A percentile compares a stretch with the other conserved stretches of the same genome.
phyloP scores from a whole-genome alignment of 768 basidiomycete species.

The Leccinum broughii region DNA sequence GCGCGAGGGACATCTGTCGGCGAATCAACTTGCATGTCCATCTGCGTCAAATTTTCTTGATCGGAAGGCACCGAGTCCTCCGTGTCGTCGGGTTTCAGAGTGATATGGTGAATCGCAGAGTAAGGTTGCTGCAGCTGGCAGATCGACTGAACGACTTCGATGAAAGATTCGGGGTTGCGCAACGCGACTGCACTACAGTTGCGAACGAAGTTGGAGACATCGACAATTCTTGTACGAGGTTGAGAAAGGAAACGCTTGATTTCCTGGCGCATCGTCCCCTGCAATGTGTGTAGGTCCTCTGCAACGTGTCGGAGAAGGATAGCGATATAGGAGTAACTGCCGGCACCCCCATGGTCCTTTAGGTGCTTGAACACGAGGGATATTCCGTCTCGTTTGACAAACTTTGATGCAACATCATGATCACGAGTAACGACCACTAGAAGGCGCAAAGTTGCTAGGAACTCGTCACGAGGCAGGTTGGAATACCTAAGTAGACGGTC shows the following conservation, averaged over 20 bases:
- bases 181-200: conserved; percentile 77
- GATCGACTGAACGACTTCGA: conserved; percentile 67
- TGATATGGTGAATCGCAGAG: conserved; percentile 55
- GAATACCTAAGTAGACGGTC: conserved; percentile 66
- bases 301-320: conserved; percentile 91
- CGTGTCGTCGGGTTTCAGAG: conserved; percentile 45
- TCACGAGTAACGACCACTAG: conserved; percentile 85
- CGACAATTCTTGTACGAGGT: conserved; percentile 66
- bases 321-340: conserved; percentile 80
- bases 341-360: conserved; percentile 53
- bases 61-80: conserved; percentile 12
- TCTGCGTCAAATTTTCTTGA: conserved; percentile 22
- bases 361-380: conserved; percentile 65
- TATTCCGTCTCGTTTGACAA: conserved; percentile 69
- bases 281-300: conserved; percentile 69
- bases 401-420: conserved; percentile 58
- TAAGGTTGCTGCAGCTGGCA: conserved; percentile 75
- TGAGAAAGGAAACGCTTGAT: conserved; percentile 79
- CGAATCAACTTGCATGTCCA: conserved; percentile 64
- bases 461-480: conserved; percentile 73
- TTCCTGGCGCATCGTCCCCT: conserved; percentile 76
- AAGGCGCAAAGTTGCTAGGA: conserved; percentile 78
- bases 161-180: conserved; percentile 75
- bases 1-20: conserved; percentile 25
- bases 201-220: conserved; percentile 71